Base-by-base conservation (phyloP, 768 basidiomycete species). In the Asterophora lycoperdoides region DNA sequence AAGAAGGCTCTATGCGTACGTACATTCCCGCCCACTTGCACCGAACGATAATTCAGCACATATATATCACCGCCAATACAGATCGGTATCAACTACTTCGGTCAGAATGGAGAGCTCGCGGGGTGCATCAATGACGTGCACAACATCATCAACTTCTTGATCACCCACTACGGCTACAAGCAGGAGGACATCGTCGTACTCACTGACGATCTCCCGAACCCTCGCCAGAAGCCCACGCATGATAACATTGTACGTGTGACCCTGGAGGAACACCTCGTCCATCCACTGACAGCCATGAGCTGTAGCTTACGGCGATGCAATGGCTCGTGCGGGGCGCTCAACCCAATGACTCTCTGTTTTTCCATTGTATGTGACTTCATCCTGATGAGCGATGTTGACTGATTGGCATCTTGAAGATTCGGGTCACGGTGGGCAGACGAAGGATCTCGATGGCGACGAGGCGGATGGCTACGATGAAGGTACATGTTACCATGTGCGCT, bases 111-210 rank as follows among this genome's bases (percentile, higher is more conserved):
- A n/a, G 77, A 83, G 56, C 71, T 97, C 6, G 65, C 70, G 0
- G 95, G 95, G 8, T 98, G 95, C 62, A 86, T 95, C 62, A 95
- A 97, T 62, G 95, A 99, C 60, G 94, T 85, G 0, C 66, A 73
- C 41, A 94, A 93, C 63, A 79, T 97, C 45, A 75, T 79, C 57
- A 64, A 70, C n/a, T 97, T 97, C 71, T 68, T 94, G 39, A 75
- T 72, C 51, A 58, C 67, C 14, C 70, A 77, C 23, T 88, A 72
- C 65, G 75, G 79, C 11, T 95, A 92, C 65, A 79, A 73, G 55
- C 63, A 68, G 37, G 83, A 88, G 17, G 90, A 97, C 63, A 91
- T 97, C 43, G 89, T 95, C 17, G 73, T 86, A 53, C 77, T 99
- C 26, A 87, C 84, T 1, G 95, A 99, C 59, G 82, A 93, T 58